Evolutionary conservation across 352 stramenopile species (phyloP).

Genomic region (Globisporangium nunn): DNA sequence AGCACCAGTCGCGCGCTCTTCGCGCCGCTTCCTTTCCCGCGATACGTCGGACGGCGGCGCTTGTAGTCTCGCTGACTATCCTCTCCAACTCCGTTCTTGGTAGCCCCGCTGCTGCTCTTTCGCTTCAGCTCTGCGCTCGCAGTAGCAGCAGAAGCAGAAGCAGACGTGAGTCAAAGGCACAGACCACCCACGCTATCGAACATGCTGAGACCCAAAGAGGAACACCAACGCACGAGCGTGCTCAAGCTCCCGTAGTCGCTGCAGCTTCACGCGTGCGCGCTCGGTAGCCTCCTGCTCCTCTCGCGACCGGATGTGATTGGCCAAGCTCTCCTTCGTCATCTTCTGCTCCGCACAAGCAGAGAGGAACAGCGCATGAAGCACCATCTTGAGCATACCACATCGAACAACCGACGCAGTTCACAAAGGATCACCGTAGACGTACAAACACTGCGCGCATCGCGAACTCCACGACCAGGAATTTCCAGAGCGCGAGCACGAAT

Average conservation of each 20-base stretch:
- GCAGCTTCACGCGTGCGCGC: background rate
- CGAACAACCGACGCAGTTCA: too few species aligned
- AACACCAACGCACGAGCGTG: conserved; percentile 6
- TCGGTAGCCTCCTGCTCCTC: conserved; percentile 2
- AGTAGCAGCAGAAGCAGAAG: background rate
- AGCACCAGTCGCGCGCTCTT: conserved; percentile 33
- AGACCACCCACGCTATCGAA: too few species aligned
- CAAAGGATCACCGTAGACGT: conserved; percentile 9
- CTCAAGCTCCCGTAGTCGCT: conserved; percentile 6
- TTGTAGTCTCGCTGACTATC: conserved; percentile 26
- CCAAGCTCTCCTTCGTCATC: conserved; percentile 5
- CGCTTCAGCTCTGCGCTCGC: background rate
- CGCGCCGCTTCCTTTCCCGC: conserved; percentile 26
- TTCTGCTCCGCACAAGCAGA: conserved; percentile 3
- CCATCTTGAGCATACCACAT: background rate
- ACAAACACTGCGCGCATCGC: conserved; percentile 42
- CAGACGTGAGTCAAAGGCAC: background rate
- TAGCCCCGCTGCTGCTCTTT: background rate
- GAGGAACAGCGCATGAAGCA: background rate
- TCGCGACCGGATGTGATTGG: conserved; percentile 12
- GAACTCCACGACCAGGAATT: conserved; percentile 66
- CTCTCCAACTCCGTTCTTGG: conserved; percentile 4
- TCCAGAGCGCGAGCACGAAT: conserved; percentile 69
- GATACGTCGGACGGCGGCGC: conserved; percentile 50
- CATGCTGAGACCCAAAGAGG: background rate